Evolutionary conservation across 495 filamentous ascomycete species (phyloP), one percentile per base, ranked within the genome.

Genomic region (Chaetomium tenue): DNA sequence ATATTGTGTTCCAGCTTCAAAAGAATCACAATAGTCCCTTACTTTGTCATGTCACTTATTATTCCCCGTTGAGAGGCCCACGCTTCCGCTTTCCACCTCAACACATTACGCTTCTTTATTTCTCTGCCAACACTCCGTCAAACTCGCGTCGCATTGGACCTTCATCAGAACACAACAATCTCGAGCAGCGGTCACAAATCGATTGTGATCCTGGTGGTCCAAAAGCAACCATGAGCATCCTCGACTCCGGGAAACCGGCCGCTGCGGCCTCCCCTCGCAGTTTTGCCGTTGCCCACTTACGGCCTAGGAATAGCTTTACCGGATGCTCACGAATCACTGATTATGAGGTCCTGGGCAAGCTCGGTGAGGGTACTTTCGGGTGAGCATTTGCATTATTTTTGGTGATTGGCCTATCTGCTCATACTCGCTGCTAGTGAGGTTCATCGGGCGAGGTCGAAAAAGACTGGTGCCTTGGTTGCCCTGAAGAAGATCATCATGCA

Each of bases 291-390:
- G 73, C 75, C 22, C 78, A 82, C 61, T 77, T 77, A 56, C 75
- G 80, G 20, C 76, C 75, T 9, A 72, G 68, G 64, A 65, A 82
- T 8, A 82, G 85, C 64, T 98, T 95, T 72, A 77, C 79, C 55
- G 94, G 94, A 33, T 96, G 92, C 78, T 93, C 92, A 23, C 88
- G 83, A 60, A 97, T 99, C 68, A 81, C 79, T 52, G 89, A 94
- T 61, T 99, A 96, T 73, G 91, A 96, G 66, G 83, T 97, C 23
- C 75, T 93, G 64, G 88, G 87, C 55, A 99, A 99, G 79, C 84
- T 99, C 56, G 94, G 94, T 66, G 95, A 99, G 75, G 94, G 94
- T 58, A 99, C 94, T 22, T 99, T 99, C 77, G 94, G 93, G 89
- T 92, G 73, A 63, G 84, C 37, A 18, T 30, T 11, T 5, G 18